Percentiles rank a stretch among this genome's conserved stretches.
phyloP scores from a whole-genome alignment of 192 early-diverging fungal genomes.

The Coemansia furcata region DNA sequence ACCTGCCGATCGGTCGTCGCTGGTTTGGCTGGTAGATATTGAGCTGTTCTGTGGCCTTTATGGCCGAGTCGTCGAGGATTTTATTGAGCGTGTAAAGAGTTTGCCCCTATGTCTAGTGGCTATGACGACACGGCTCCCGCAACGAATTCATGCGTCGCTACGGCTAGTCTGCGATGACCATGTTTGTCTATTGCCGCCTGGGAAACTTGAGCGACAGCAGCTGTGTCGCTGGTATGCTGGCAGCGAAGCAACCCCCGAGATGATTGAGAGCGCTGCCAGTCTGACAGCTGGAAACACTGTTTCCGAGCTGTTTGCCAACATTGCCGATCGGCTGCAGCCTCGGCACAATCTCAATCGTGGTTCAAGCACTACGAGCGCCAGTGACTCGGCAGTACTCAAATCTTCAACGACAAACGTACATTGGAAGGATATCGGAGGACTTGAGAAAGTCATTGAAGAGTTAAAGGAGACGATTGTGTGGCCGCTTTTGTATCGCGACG shows the following conservation, averaged over 20 bases:
- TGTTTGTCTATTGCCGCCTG: slow-evolving; percentile 29
- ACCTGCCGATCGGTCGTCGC: background rate
- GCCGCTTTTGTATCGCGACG: slow-evolving; percentile 65
- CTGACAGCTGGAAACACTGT: slow-evolving; percentile 21
- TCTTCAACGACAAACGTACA: slow-evolving; percentile 25
- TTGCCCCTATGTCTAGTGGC: slow-evolving; percentile 24
- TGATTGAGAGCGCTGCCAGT: slow-evolving; percentile 5
- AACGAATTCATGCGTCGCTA: slow-evolving; percentile 22
- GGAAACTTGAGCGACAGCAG: slow-evolving; percentile 12
- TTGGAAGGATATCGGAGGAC: slow-evolving; percentile 83
- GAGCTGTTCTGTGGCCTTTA: slow-evolving; percentile 37
- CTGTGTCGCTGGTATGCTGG: slow-evolving; percentile 32
- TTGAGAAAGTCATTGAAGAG: slow-evolving; percentile 64
- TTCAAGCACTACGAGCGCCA: background rate
- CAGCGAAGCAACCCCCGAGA: background rate
- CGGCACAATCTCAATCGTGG: background rate
- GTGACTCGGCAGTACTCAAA: background rate
- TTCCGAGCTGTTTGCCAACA: slow-evolving; percentile 22
- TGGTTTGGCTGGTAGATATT: slow-evolving; percentile 42
- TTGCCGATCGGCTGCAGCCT: background rate
- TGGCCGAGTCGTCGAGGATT: slow-evolving; percentile 24
- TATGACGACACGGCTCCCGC: slow-evolving; percentile 52
- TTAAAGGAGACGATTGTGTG: slow-evolving; percentile 79
- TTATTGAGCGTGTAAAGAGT: slow-evolving; percentile 2
- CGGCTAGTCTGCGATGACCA: slow-evolving; percentile 44